These are phyloP conservation scores for Aspergillus taichungensis DNA, from an alignment of 495 filamentous ascomycete genomes.

Conservation along the genomic window DNA sequence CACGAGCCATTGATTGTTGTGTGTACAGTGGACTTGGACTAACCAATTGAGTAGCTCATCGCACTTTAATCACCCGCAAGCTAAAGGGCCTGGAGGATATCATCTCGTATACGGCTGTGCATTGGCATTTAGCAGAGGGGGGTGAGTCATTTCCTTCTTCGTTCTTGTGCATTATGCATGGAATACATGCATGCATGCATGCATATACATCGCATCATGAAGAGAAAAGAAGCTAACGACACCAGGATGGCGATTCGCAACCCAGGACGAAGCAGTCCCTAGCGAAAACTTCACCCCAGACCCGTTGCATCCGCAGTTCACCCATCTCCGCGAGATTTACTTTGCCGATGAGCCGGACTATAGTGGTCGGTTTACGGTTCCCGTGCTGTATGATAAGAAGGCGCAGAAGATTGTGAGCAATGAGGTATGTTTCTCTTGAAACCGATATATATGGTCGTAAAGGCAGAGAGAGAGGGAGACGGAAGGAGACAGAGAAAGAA, in stretches of 20 bases:
- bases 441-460: too few species aligned
- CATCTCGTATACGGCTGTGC: conserved; percentile 55
- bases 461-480: too few species aligned
- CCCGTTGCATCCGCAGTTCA: conserved; percentile 43
- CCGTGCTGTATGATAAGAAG: conserved; percentile 56
- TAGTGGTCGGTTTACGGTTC: conserved; percentile 52
- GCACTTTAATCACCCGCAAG: conserved; percentile 56
- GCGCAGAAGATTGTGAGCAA: conserved; percentile 48
- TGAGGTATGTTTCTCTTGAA: conserved; percentile 27
- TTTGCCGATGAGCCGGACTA: conserved; percentile 52
- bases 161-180: neutral
- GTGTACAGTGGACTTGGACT: neutral
- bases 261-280: conserved; percentile 51
- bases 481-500: too few species aligned
- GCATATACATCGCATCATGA: neutral
- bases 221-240: neutral
- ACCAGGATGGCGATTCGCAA: conserved; percentile 73
- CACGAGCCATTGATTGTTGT: too few species aligned
- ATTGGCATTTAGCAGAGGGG: conserved; percentile 58
- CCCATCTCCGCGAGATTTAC: conserved; percentile 53
- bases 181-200: too few species aligned
- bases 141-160: conserved; percentile 25
- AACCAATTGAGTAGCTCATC: conserved; percentile 40
- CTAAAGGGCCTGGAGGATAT: conserved; percentile 61
- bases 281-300: conserved; percentile 47